phyloP scores from a whole-genome alignment of 768 basidiomycete species.

The Boletales sp. region DNA sequence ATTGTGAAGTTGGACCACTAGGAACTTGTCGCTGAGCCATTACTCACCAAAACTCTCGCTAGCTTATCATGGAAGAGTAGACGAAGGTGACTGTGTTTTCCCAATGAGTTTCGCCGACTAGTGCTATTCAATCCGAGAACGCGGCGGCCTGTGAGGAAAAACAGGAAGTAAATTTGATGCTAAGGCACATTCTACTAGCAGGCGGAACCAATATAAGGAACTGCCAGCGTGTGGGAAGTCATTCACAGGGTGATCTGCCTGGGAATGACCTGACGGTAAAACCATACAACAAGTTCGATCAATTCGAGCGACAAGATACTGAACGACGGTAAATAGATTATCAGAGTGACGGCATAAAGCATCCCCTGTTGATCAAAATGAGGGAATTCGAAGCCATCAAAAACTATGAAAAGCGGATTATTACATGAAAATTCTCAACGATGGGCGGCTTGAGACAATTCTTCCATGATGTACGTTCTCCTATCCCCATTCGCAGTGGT shows the following conservation, averaged over 20 bases:
- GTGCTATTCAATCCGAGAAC: neutral
- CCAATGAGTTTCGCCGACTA: neutral
- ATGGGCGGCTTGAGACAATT: slow-evolving; percentile 27
- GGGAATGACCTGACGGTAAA: neutral
- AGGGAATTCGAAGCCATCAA: neutral
- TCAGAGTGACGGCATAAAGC: slow-evolving; percentile 4
- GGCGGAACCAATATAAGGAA: neutral
- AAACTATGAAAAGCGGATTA: neutral
- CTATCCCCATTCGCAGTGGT: slow-evolving; percentile 13
- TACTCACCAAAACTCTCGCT: no score
- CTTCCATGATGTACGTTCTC: slow-evolving; percentile 29
- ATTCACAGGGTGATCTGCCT: neutral
- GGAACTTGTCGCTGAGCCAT: no score
- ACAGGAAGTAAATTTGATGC: neutral
- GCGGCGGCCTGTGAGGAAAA: neutral
- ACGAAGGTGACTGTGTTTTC: neutral
- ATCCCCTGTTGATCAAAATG: neutral
- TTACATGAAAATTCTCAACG: slow-evolving; percentile 17
- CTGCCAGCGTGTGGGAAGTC: neutral
- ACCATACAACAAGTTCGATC: neutral
- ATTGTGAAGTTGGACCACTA: neutral
- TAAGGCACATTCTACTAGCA: slow-evolving; percentile 1
- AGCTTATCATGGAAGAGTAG: no score
- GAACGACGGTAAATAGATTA: neutral
- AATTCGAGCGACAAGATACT: slow-evolving; percentile 5